Evolutionary conservation across 1,284 basidiomycete genomes (phyloP).

Genomic region (Sporisorium exsertum): DNA sequence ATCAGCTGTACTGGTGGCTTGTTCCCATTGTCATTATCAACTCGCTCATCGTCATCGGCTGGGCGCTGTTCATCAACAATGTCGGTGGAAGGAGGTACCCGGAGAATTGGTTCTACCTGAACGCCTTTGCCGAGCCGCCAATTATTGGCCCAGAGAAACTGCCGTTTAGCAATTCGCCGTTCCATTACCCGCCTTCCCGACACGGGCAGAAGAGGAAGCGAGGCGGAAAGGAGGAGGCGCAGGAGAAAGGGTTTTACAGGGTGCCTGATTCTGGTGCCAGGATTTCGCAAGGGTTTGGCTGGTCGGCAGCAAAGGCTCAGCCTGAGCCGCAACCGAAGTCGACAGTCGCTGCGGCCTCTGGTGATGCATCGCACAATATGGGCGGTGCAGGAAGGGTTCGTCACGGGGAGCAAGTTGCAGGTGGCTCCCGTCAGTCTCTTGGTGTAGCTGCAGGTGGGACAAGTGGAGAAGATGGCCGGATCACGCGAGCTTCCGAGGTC

Average conservation of each 20-base stretch:
- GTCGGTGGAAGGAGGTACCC: slow-evolving; percentile 42
- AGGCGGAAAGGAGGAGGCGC: background rate
- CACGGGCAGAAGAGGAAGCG: slow-evolving; percentile 14
- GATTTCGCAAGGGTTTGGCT: slow-evolving; percentile 14
- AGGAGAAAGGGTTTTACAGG: slow-evolving; percentile 35
- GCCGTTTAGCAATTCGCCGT: slow-evolving; percentile 28
- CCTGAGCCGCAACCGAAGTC: slow-evolving; percentile 4
- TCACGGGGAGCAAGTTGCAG: background rate
- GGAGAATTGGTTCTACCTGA: slow-evolving; percentile 44
- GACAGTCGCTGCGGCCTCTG: background rate
- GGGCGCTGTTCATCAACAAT: slow-evolving; percentile 65
- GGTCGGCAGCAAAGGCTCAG: background rate
- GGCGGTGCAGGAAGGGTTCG: slow-evolving; percentile 12
- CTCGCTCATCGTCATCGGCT: slow-evolving; percentile 54
- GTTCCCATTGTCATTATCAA: slow-evolving; percentile 41
- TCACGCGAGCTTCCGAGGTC: slow-evolving; percentile 25
- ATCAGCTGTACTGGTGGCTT: slow-evolving; percentile 42
- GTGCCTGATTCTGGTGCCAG: slow-evolving; percentile 26
- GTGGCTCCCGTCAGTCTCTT: slow-evolving; percentile 4
- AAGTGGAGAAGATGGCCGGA: slow-evolving; percentile 17
- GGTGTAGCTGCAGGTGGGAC: background rate
- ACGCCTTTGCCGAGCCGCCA: slow-evolving; percentile 34
- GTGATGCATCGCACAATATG: slow-evolving; percentile 1
- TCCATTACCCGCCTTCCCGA: slow-evolving; percentile 8
- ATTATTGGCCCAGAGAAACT: slow-evolving; percentile 43